Evolutionary conservation across 495 filamentous ascomycete genomes (phyloP).

Genomic region (Penicillium ochrochloron): DNA sequence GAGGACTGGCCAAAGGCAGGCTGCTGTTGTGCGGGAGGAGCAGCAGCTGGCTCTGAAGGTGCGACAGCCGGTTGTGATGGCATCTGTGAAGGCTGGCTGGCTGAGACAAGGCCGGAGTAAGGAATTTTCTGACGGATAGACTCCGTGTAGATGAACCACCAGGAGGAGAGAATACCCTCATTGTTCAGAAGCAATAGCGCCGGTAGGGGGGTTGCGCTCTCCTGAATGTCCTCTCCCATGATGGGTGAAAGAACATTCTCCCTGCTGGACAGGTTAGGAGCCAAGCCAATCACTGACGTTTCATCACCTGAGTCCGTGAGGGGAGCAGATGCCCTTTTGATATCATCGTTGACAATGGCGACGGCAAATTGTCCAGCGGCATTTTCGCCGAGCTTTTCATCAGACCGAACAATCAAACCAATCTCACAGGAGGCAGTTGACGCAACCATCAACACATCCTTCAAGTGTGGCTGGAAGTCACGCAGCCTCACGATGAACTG

Average conservation of each 20-base stretch:
- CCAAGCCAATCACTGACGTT: constrained; percentile 79
- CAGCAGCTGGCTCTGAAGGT: constrained; percentile 14
- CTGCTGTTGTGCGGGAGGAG: constrained; percentile 25
- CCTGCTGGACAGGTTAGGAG: constrained; percentile 79
- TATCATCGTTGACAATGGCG: constrained; percentile 75
- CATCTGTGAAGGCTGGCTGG: constrained; percentile 40
- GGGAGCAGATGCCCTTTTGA: constrained; percentile 75
- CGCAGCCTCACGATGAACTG: constrained; percentile 76
- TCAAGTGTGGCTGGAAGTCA: constrained; percentile 76
- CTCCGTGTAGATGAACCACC: constrained; percentile 92
- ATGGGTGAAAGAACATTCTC: constrained; percentile 81
- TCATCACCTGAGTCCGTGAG: constrained; percentile 72
- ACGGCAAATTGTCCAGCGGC: constrained; percentile 70
- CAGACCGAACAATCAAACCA: constrained; percentile 73
- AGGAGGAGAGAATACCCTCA: constrained; percentile 80
- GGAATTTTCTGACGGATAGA: constrained; percentile 73
- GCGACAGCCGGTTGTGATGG: constrained; percentile 21
- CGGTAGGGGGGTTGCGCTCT: constrained; percentile 82
- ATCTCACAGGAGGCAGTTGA: constrained; percentile 81
- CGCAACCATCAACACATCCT: constrained; percentile 78
- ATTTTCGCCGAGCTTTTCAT: constrained; percentile 65
- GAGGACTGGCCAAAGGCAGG: constrained; percentile 47
- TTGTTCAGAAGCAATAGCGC: constrained; percentile 86
- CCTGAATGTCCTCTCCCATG: constrained; percentile 70
- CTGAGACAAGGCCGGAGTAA: constrained; percentile 69